Evolutionary conservation across 176 grass and related monocot genomes (phyloP), one percentile per base, ranked within the genome.

Genomic region (Chloris gayana): DNA sequence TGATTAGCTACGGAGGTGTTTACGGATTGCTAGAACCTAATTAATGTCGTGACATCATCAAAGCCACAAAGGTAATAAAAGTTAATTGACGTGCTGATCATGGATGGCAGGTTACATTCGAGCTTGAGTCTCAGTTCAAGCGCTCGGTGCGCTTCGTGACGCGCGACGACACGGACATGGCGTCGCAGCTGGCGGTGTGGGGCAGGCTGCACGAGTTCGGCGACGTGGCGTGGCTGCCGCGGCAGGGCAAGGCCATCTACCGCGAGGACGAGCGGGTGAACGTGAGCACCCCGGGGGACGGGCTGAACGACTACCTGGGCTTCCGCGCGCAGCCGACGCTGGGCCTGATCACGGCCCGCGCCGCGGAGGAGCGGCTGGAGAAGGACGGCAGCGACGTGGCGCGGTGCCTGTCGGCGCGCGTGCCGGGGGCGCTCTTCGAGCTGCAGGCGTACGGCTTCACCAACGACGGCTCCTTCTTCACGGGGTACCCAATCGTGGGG

Each of bases 401-500:
- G 2, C 64, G 64, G 9, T 80, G 77, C 64, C 64, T 69, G 47
- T 65, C 77, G 14, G 77, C 64, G 64, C 77, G 64, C 2, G 14
- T 69, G 0, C 77, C 64, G 14, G 77, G 31, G 47, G 47, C 64
- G 14, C 37, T 25, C 4, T 80, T 56, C 47, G 64, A 80, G 64
- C 77, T 69, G 14, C 64, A 80, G 15, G 77, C n/a, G 0, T 80
- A 69, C 47, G 77, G 77, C n/a, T 69, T 68, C 77, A 80, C 77
- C n/a, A 80, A 80, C 77, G 77, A 80, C 15, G 77, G 77, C 14
- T 15, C 27, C n/a, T 56, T 80, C 47, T 92, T 92, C 90, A 87
- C 84, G 1, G 90, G 90, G 41, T 92, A 86, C 60, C 86, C 90
- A 1, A 79, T 88, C 9, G 59, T 92, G 2, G 90, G 90, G 12